These are phyloP conservation scores for Geotrichum candidum DNA, from an alignment of 1,139 yeast species.

Conservation along the genomic window DNA sequence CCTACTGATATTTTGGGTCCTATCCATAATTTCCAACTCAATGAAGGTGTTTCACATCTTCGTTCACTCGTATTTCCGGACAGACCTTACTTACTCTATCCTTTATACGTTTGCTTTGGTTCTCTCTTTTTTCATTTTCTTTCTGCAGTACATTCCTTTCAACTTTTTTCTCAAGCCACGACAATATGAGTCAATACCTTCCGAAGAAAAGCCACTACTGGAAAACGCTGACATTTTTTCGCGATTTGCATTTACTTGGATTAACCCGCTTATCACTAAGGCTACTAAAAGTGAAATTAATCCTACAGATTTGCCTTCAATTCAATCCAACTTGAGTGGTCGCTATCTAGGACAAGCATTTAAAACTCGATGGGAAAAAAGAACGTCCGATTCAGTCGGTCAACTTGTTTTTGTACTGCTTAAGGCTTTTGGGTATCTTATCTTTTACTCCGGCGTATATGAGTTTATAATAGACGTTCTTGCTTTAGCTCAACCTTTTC, in stretches of 20 bases:
- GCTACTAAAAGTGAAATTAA: slow-evolving; percentile 66
- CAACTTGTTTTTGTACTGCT: slow-evolving; percentile 57
- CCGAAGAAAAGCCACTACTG: slow-evolving; percentile 20
- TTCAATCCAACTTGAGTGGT: slow-evolving; percentile 60
- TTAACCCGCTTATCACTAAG: slow-evolving; percentile 73
- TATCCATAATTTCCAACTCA: slow-evolving; percentile 41
- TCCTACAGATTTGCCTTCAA: slow-evolving; percentile 69
- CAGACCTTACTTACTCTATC: slow-evolving; percentile 9
- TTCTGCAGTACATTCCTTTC: slow-evolving; percentile 17
- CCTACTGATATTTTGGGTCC: slow-evolving; percentile 67
- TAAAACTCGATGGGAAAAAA: slow-evolving; percentile 50
- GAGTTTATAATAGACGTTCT: slow-evolving; percentile 66
- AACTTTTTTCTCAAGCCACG: slow-evolving; percentile 14
- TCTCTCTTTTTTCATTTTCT: slow-evolving; percentile 7
- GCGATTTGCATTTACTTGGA: slow-evolving; percentile 74
- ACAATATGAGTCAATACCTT: slow-evolving; percentile 5
- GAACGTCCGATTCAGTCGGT: slow-evolving; percentile 42
- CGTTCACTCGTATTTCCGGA: slow-evolving; percentile 9
- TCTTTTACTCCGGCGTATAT: slow-evolving; percentile 59
- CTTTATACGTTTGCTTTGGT: slow-evolving; percentile 13
- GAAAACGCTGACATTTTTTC: slow-evolving; percentile 78
- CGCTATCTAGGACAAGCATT: slow-evolving; percentile 44
- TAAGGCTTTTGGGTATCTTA: slow-evolving; percentile 58
- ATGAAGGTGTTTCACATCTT: slow-evolving; percentile 41
- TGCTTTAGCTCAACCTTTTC: slow-evolving; percentile 75